Conservation (phyloP, 169 alveolate species). For the Cryptosporidium canis region DNA sequence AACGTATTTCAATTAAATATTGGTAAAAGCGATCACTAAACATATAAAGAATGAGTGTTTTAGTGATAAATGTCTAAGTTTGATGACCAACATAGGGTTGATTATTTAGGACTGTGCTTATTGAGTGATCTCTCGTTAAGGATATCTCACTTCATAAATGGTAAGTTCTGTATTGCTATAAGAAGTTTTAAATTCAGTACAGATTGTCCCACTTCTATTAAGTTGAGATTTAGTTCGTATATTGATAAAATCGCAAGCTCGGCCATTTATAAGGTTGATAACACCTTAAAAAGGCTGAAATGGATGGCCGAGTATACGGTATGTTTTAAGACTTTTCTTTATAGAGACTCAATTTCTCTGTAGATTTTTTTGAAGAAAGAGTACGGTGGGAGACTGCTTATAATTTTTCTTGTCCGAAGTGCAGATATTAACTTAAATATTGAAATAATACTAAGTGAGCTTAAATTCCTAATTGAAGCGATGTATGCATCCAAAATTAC, state of each 20-base stretch:
- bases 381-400: background rate
- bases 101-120: constrained; percentile 4
- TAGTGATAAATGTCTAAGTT: background rate
- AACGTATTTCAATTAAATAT: too few relatives aligned
- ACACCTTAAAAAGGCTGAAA: background rate
- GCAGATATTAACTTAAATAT: background rate
- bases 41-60: too few relatives aligned
- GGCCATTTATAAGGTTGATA: background rate
- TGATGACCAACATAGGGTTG: background rate
- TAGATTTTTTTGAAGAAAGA: constrained; percentile 10
- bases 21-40: too few relatives aligned
- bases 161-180: background rate
- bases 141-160: background rate
- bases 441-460: background rate
- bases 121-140: background rate
- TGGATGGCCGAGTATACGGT: constrained; percentile 13
- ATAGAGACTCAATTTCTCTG: background rate
- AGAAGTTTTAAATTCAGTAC: background rate
- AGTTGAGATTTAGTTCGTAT: background rate
- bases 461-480: background rate
- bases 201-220: background rate
- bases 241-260: background rate
- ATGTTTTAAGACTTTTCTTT: background rate
- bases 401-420: background rate
- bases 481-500: background rate